These are phyloP conservation scores for Umbelopsis vinacea DNA, from an alignment of 192 early-diverging fungal species.

Conservation along the genomic window DNA sequence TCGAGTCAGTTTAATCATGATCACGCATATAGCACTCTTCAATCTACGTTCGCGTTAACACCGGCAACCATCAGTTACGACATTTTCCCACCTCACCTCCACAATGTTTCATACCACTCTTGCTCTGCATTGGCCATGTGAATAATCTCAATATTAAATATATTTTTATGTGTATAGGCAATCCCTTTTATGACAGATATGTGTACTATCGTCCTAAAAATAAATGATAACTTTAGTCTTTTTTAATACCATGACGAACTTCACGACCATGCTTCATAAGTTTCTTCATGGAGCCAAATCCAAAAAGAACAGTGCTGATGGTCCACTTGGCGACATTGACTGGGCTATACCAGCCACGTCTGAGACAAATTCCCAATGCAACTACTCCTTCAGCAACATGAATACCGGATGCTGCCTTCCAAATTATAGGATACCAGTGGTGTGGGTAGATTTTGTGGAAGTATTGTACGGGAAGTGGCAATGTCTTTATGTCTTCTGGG, in stretches of 20 bases:
- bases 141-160: not conserved
- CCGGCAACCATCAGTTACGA: not conserved
- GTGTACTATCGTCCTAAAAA: not conserved
- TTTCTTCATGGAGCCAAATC: conserved; percentile 27
- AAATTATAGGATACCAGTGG: not conserved
- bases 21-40: not conserved
- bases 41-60: not conserved
- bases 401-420: not conserved
- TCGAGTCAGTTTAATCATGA: not conserved
- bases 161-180: not conserved
- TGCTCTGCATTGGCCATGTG: not conserved
- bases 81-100: not conserved
- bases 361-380: conserved; percentile 27
- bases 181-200: no score
- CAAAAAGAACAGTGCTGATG: conserved; percentile 31
- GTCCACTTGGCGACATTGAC: conserved; percentile 41
- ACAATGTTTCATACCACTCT: not conserved
- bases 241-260: conserved; percentile 2
- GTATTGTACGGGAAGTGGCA: not conserved
- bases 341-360: conserved; percentile 35
- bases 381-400: conserved; percentile 34
- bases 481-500: conserved; percentile 1
- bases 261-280: conserved; percentile 28
- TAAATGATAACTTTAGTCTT: not conserved
- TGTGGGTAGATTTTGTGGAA: not conserved